Base-by-base conservation (phyloP, 1,284 basidiomycete species). In the Papiliotrema nemorosa region DNA sequence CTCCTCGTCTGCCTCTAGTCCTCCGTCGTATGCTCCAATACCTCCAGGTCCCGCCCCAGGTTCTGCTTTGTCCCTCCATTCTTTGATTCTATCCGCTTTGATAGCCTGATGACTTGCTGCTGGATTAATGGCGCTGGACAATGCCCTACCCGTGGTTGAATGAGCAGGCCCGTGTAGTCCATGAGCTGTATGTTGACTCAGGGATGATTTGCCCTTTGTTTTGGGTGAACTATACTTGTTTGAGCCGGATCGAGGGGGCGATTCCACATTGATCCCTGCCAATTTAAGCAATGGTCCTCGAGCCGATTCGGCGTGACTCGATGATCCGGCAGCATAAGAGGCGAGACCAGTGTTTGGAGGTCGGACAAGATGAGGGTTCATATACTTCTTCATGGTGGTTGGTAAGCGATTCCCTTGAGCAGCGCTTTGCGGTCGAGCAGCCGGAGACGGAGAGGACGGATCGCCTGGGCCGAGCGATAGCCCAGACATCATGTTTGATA, bases 11-110 rank as follows among this genome's bases (percentile, higher is more conserved):
- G 80, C 74, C 73, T 92, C 90, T 36, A 91, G 80, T 1, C 88
- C 90, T 12, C 88, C 90, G 58, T 93, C 90, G 69, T 92, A 92
- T 47, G 76, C 79, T 27, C 90, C 90, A 42, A 91, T 87, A 62
- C 88, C 88, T 7, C 16, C 41, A 87, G 47, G 27, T 47, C 50
- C 43, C 40, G 22, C 20, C 7, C 24, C 35, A 16, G 6, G n/a
- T 5, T 36, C 38, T 7, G 22, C 25, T 16, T 27, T 42, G 3
- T 42, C 40, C 26, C 22, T 31, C 53, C 59, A 37, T 27, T 35
- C 37, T 36, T 24, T 26, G 18, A 29, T 33, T 21, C 26, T 37
- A 9, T 31, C 26, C 12, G 21, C 53, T 21, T 37, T 47, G 2
- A 24, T 25, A 16, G 29, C 31, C n/a, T 24, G 44, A 35, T 38